Percentiles rank a stretch among this genome's conserved stretches.
Conservation (phyloP, 371 early-diverging fungal species). For the Rhizopus microsporus region DNA sequence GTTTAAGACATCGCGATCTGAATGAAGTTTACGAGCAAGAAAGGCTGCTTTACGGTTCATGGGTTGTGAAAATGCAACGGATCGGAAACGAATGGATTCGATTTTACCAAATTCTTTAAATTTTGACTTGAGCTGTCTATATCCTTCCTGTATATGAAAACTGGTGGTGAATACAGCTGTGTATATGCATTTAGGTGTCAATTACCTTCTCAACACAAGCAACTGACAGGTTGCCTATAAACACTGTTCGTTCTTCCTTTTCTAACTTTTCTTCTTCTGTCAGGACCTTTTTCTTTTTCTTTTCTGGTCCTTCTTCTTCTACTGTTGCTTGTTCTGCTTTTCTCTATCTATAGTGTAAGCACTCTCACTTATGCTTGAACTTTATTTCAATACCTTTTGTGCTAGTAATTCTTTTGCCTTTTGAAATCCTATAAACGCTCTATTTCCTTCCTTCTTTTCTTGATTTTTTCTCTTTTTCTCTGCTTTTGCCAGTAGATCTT, state of each 20-base stretch:
- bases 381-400: conserved; percentile 28
- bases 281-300: conserved; percentile 24
- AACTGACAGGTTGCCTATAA: conserved; percentile 82
- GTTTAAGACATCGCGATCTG: conserved; percentile 81
- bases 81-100: conserved; percentile 89
- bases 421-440: conserved; percentile 38
- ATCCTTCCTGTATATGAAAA: conserved; percentile 36
- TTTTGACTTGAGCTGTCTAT: conserved; percentile 61
- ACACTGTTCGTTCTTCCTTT: conserved; percentile 65
- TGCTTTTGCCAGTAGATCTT: conserved; percentile 12
- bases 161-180: too few species aligned
- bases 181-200: too few species aligned
- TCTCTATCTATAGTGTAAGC: conserved; percentile 16
- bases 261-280: conserved; percentile 54
- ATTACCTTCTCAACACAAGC: conserved; percentile 28
- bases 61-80: conserved; percentile 74
- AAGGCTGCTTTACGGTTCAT: conserved; percentile 77
- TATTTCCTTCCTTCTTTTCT: conserved; percentile 27
- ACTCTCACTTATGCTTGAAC: conserved; percentile 17
- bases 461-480: conserved; percentile 29
- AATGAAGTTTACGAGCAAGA: conserved; percentile 75
- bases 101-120: conserved; percentile 77
- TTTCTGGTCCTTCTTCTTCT: conserved; percentile 20
- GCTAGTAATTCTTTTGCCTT: conserved; percentile 30
- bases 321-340: conserved; percentile 16